Percentiles rank a stretch among this genome's conserved stretches.
phyloP scores from a whole-genome alignment of 2,329 filamentous ascomycete species.

The Talaromyces funiculosus region DNA sequence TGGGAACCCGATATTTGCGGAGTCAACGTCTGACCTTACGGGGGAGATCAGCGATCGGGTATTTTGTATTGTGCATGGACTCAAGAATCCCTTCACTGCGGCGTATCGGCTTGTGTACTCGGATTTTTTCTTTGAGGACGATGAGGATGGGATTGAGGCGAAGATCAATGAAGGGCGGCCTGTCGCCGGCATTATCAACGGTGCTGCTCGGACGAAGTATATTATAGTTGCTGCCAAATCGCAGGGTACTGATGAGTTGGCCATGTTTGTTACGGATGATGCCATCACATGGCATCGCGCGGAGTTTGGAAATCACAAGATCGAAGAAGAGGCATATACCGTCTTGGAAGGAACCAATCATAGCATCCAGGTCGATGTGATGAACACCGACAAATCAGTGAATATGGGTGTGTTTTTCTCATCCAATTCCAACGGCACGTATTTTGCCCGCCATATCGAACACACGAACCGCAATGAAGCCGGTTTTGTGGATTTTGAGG shows the following conservation, averaged over 20 bases:
- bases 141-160: slow-evolving; percentile 59
- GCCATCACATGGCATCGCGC: slow-evolving; percentile 83
- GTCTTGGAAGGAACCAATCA: slow-evolving; percentile 95
- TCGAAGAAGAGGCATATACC: slow-evolving; percentile 82
- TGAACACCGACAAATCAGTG: slow-evolving; percentile 57
- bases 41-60: slow-evolving; percentile 65
- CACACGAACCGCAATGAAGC: slow-evolving; percentile 77
- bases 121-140: slow-evolving; percentile 69
- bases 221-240: slow-evolving; percentile 78
- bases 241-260: slow-evolving; percentile 78
- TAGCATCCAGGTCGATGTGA: slow-evolving; percentile 93
- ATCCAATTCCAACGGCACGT: slow-evolving; percentile 95
- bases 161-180: slow-evolving; percentile 67
- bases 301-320: slow-evolving; percentile 79
- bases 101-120: slow-evolving; percentile 76
- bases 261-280: slow-evolving; percentile 82
- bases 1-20: slow-evolving; percentile 61
- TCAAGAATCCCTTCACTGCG: slow-evolving; percentile 63
- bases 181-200: slow-evolving; percentile 71
- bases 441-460: slow-evolving; percentile 85
- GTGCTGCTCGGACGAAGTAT: slow-evolving; percentile 80
- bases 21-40: slow-evolving; percentile 46
- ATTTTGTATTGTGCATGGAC: slow-evolving; percentile 72
- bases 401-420: slow-evolving; percentile 87
- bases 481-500: slow-evolving; percentile 90